Percentiles rank a stretch among this genome's conserved stretches.
Evolutionary conservation across 495 filamentous ascomycete species (phyloP).

Genomic region (Aspergillus egyptiacus): DNA sequence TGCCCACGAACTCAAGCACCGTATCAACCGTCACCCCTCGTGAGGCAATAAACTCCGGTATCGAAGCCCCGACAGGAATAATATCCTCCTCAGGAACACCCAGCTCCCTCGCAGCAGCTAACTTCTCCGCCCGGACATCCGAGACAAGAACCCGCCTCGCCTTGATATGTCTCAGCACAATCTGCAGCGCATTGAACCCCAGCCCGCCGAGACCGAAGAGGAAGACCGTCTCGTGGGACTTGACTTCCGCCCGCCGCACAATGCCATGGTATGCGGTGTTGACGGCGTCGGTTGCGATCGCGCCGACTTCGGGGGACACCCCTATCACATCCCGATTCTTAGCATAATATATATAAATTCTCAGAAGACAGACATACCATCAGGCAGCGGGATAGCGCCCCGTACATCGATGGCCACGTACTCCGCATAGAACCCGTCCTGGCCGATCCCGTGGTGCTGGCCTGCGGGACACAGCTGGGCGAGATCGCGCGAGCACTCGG

Average conservation of each 20-base stretch:
- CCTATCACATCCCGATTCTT: constrained; percentile 5
- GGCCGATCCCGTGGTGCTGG: constrained; percentile 20
- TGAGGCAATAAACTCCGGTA: constrained; percentile 13
- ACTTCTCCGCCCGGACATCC: constrained; percentile 19
- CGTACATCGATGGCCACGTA: constrained; percentile 21
- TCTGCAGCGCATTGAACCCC: constrained; percentile 22
- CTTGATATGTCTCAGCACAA: constrained; percentile 14
- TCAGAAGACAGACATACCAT: constrained; percentile 4
- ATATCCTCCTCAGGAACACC: constrained; percentile 18
- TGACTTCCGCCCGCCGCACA: constrained; percentile 18
- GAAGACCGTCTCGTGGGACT: constrained; percentile 18
- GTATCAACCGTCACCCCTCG: constrained; percentile 18
- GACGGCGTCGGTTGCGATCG: constrained; percentile 22
- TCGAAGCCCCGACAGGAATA: constrained; percentile 13
- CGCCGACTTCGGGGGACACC: constrained; percentile 15
- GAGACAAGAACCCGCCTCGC: constrained; percentile 20
- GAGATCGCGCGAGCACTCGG: constrained; percentile 20
- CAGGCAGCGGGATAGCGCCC: constrained; percentile 17
- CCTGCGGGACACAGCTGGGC: constrained; percentile 18
- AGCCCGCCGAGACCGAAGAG: constrained; percentile 21
- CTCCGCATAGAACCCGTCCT: constrained; percentile 22
- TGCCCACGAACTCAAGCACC: constrained; percentile 21
- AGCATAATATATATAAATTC: not conserved
- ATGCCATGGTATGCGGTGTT: constrained; percentile 23
- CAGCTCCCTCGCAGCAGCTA: constrained; percentile 9